phyloP scores from a whole-genome alignment of 2,329 filamentous ascomycete species.

The Colletotrichum tabaci region DNA sequence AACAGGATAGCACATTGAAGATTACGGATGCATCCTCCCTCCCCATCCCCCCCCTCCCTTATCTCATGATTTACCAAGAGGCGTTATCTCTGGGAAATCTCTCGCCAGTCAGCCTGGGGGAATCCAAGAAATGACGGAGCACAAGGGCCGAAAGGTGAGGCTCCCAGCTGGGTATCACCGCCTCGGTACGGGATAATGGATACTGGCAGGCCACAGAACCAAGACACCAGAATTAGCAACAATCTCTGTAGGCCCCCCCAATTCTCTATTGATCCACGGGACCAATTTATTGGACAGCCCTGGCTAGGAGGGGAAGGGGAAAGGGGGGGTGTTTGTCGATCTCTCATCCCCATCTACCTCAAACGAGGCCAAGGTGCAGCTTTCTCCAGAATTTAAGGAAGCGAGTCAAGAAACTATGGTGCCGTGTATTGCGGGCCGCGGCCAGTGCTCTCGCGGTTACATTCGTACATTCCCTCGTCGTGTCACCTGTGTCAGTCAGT shows the following conservation, averaged over 20 bases:
- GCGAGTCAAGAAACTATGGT: conserved; percentile 9
- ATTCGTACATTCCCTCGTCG: background rate
- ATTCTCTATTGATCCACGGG: too few relatives aligned
- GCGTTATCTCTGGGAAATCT: background rate
- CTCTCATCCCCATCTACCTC: conserved; percentile 2
- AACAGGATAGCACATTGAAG: background rate
- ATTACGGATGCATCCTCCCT: background rate
- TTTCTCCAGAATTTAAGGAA: conserved; percentile 17
- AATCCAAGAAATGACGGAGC: too few relatives aligned
- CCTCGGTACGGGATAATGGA: too few relatives aligned
- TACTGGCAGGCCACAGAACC: too few relatives aligned
- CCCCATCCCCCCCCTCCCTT: background rate
- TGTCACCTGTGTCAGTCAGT: background rate
- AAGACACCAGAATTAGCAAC: too few relatives aligned
- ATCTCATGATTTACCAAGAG: background rate
- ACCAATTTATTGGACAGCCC: too few relatives aligned
- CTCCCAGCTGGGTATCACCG: too few relatives aligned
- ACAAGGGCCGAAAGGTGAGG: too few relatives aligned
- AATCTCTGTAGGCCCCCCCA: too few relatives aligned
- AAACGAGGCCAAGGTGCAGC: background rate
- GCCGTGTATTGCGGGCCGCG: background rate
- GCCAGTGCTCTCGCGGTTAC: background rate
- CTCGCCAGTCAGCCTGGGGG: background rate
- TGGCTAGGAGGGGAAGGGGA: background rate
- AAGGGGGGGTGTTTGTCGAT: background rate